Percentiles rank a stretch among this genome's conserved stretches.
Evolutionary conservation across 2,329 filamentous ascomycete species (phyloP).

Genomic region (Claviceps sorghi): DNA sequence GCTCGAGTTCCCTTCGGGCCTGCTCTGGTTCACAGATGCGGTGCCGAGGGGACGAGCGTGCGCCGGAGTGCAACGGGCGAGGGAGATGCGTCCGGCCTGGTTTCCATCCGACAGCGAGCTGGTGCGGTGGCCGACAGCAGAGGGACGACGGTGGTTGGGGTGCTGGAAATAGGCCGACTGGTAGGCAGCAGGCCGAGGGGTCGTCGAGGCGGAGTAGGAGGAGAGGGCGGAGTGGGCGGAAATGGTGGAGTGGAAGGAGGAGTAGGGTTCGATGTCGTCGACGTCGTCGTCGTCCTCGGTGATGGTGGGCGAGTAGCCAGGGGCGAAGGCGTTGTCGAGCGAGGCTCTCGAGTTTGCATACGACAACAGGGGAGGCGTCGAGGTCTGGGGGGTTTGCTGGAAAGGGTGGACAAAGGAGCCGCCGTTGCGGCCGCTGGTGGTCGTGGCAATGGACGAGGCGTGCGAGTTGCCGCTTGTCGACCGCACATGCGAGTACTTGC

Average conservation of each 20-base stretch:
- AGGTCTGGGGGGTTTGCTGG: slow-evolving; percentile 47
- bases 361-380: slow-evolving; percentile 39
- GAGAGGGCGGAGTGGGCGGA: neutral
- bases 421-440: slow-evolving; percentile 32
- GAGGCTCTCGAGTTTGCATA: slow-evolving; percentile 43
- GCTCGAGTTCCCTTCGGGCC: slow-evolving; percentile 32
- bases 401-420: slow-evolving; percentile 48
- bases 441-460: slow-evolving; percentile 36
- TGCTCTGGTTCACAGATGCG: slow-evolving; percentile 25
- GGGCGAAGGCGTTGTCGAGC: slow-evolving; percentile 25
- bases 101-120: slow-evolving; percentile 20
- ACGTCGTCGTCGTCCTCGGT: slow-evolving; percentile 37
- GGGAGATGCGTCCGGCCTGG: slow-evolving; percentile 14
- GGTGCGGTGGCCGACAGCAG: slow-evolving; percentile 20
- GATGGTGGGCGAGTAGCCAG: slow-evolving; percentile 36
- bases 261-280: slow-evolving; percentile 16
- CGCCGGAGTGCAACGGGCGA: slow-evolving; percentile 16
- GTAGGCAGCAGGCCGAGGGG: slow-evolving; percentile 3
- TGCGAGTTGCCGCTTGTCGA: slow-evolving; percentile 46
- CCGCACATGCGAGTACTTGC: slow-evolving; percentile 38
- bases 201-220: slow-evolving; percentile 4
- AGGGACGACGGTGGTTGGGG: slow-evolving; percentile 15
- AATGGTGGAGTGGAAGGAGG: slow-evolving; percentile 7
- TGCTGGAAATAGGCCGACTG: slow-evolving; percentile 9
- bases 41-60: slow-evolving; percentile 23